Evolutionary conservation across 1,284 basidiomycete species (phyloP).

Genomic region (Puccinia triticina): DNA sequence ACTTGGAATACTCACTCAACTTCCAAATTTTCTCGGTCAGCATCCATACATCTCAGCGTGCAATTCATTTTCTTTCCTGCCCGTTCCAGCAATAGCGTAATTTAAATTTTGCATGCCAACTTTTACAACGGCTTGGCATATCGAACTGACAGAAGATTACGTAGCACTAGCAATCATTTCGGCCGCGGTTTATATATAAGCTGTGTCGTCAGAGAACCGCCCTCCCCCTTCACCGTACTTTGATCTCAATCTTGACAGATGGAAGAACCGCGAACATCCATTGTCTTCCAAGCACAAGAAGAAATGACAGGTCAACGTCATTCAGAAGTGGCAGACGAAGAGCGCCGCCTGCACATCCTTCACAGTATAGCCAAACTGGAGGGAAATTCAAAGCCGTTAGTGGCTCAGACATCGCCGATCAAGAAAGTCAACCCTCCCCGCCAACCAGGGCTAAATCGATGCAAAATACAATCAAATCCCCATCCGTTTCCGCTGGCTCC

Average conservation of each 20-base stretch:
- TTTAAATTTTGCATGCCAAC: neutral
- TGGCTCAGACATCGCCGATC: neutral
- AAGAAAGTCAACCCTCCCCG: neutral
- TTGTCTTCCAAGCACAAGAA: neutral
- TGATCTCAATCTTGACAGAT: slow-evolving; percentile 16
- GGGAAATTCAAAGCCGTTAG: neutral
- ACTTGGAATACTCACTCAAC: slow-evolving; percentile 7
- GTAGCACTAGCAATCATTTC: neutral
- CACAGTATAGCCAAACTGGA: slow-evolving; percentile 14
- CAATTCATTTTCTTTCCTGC: neutral
- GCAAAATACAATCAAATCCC: neutral
- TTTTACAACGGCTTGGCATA: neutral
- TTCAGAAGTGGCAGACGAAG: neutral
- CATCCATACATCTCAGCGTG: neutral
- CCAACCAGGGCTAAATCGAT: neutral
- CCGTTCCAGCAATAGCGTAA: neutral
- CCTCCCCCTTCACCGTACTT: neutral
- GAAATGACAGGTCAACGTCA: neutral
- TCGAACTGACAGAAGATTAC: neutral
- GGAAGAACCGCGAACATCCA: neutral
- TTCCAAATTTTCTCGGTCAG: neutral
- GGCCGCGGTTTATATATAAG: neutral
- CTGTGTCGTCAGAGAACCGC: neutral
- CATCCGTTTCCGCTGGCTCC: neutral
- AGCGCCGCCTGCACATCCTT: slow-evolving; percentile 15